Evolutionary conservation across 208 protist genomes (phyloP), one percentile per base, ranked within the genome.

Genomic region (Lotmaria passim): DNA sequence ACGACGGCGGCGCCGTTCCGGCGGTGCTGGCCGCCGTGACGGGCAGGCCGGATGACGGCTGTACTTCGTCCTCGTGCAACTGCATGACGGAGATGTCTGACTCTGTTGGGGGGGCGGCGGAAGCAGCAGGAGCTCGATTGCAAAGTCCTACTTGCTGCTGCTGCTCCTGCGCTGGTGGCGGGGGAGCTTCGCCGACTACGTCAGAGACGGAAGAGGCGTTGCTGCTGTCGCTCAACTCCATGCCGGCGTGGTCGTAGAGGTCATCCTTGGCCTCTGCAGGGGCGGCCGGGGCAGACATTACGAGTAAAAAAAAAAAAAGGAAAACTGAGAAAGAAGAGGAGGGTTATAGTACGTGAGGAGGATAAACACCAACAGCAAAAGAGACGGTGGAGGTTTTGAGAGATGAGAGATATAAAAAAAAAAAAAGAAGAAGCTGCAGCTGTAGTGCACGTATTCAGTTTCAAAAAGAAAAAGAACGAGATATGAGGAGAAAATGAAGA

Each of bases 41-140:
- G 23, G 19, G 36, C 12, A 56, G 61, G 36, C 24, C 21, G 11
- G 17, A 41, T 23, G 53, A n/a, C 30, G 59, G 59, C 26, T 36
- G 28, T 44, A 24, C 26, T 23, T 65, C 62, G 36, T 80, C 68
- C 5, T 69, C 55, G 60, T 64, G 65, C 41, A 66, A 59, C 21
- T 41, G 43, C 39, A 34, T 39, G 0, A 26, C 41, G 30, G 38
- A 12, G 15, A 6, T 14, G 3, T 62, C 57, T 3, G 24, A 17
- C n/a, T n/a, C n/a, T 12, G 46, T 5, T 21, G 21, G 6, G 10
- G 57, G 39, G 0, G 15, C 6, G 41, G 57, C n/a, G 41, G 39
- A 51, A 14, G 57, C 57, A 1, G 57, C 57, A 7, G 57, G 57
- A 12, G 28, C 57, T 1, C 23, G 41, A 26, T 62, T n/a, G 57